Evolutionary conservation across 768 basidiomycete species (phyloP), one percentile per base, ranked within the genome.

Genomic region (Pisolithus tinctorius): DNA sequence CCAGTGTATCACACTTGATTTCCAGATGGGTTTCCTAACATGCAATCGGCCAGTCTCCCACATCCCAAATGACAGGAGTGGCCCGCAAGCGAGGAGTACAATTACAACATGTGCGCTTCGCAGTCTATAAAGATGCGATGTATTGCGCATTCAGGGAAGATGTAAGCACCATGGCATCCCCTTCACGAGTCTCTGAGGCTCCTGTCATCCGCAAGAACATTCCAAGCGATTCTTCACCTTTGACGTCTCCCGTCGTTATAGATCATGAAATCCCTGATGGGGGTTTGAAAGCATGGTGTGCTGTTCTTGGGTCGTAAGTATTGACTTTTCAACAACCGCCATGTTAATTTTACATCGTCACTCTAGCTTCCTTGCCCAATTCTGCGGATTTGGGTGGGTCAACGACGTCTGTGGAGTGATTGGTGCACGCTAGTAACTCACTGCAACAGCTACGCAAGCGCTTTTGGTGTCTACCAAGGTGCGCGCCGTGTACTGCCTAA

Each of bases 401-500:
- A 20, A 20, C 2, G 9, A 2, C 2, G 7, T 10, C 7, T n/a
- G 0, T 2, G 17, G 4, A 1, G 3, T 0, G 16, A 20, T 30
- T 2, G 25, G 25, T 5, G 46, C 4, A 27, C 26, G 0, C 49
- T 53, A 9, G 52, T 26, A 14, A 17, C 7, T 26, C 10, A 36
- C 6, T 17, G n/a, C 31, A 23, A 36, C 31, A 61, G 59, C 11
- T 66, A 67, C 45, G 45, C 46, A 1, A 45, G 1, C 37, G 17
- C 64, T 5, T 65, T 64, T 31, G 64, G 64, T 16, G 65, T 67
- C 26, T 66, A 67, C 50, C 65, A 65, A 52, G 58, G 63, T 61
- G 29, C 1, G 29, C 31, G 23, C 7, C 30, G 29, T 26, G 16
- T 11, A 20, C 5, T 23, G 30, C 9, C 30, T 31, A 31, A 31